Conservation (phyloP, 768 basidiomycete genomes). For the Pleurotus platypus region DNA sequence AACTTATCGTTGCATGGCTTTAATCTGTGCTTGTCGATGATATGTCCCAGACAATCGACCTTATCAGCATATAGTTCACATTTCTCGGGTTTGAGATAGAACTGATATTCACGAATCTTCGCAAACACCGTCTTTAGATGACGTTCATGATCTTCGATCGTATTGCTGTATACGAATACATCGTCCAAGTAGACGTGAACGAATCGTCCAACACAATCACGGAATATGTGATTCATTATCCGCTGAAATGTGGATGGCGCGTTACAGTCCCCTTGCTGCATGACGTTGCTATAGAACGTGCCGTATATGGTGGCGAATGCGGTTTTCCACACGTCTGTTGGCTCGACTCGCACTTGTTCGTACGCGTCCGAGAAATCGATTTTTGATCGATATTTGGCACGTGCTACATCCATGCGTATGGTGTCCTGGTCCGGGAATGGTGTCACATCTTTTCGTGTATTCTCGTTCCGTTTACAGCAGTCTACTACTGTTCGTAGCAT, state of each 20-base stretch:
- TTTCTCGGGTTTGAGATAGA: background rate
- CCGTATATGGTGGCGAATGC: constrained; percentile 20
- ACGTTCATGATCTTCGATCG: too few species aligned
- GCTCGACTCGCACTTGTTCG: constrained; percentile 11
- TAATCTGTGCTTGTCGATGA: constrained; percentile 25
- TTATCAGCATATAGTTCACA: background rate
- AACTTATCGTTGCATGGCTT: constrained; percentile 27
- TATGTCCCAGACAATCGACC: constrained; percentile 29
- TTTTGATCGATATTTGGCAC: constrained; percentile 18
- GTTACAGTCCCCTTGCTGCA: constrained; percentile 31
- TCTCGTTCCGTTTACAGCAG: constrained; percentile 30
- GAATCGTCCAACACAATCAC: constrained; percentile 31
- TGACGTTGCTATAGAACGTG: constrained; percentile 12
- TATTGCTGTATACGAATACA: constrained; percentile 33
- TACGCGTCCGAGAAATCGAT: constrained; percentile 22
- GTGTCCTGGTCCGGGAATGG: constrained; percentile 39
- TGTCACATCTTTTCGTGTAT: constrained; percentile 34
- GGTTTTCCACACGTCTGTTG: constrained; percentile 17
- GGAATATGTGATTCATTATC: constrained; percentile 37
- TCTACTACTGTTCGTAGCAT: constrained; percentile 32
- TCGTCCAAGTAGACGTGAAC: constrained; percentile 22
- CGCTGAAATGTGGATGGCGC: constrained; percentile 41
- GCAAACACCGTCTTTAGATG: background rate
- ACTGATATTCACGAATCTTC: background rate
- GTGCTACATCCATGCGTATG: constrained; percentile 10